Evolutionary conservation across 1,139 yeast species (phyloP), one percentile per base, ranked within the genome.

Genomic region (Arxiozyma heterogenica): DNA sequence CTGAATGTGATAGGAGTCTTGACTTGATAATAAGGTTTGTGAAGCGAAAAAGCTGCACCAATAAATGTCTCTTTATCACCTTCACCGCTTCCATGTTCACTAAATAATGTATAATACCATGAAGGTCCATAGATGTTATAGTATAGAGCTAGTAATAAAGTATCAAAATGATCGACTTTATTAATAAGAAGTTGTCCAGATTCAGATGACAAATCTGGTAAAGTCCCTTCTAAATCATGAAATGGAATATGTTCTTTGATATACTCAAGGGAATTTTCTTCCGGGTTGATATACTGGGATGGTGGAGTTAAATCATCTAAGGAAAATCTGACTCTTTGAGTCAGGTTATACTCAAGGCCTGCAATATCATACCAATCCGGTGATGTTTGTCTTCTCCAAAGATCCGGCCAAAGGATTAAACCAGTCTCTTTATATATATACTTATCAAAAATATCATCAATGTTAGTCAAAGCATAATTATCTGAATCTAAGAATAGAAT

Each of bases 401-500:
- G 80, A 64, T 83, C 89, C 4, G 91, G 90, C 91, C 91, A 84
- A n/a, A 83, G 49, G 1, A 77, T 67, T 42, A 77, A 55, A 1
- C 76, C 75, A 25, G 62, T 58, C 11, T 70, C 61, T 17, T 57
- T 45, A 60, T 66, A 75, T 3, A 67, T 67, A 18, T 67, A 60
- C 53, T 73, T 65, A 4, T 63, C 59, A 55, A 80, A 81, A 42
- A 83, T 66, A 53, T 73, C 70, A 53, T 82, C 85, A 25, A 83
- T 77, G 57, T 80, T 76, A 47, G 65, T 70, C 43, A 81, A 70
- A 9, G 87, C 86, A 61, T 82, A 77, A 63, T 83, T 80, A 66
- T 85, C 91, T 11, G 87, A 82, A 64, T 85, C 93, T 51, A 85
- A 64, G 60, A 83, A 80, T 51, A 84, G 65, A 15, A 83, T 74